Evolutionary conservation across 2,329 filamentous ascomycete genomes (phyloP).

Genomic region (Tolypocladium paradoxum): DNA sequence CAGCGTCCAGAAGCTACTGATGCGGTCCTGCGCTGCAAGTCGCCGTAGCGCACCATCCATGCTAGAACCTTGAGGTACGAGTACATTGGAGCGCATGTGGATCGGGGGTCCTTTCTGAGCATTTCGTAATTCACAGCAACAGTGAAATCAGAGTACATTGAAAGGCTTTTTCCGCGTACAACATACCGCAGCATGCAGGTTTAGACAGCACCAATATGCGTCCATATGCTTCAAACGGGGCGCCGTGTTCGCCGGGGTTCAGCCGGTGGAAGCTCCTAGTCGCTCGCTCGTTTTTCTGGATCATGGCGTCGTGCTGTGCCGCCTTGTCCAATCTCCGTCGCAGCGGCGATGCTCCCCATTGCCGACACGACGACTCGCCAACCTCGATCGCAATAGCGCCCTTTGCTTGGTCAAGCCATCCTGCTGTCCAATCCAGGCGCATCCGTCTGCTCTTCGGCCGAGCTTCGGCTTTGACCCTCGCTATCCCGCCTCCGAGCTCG

Average conservation of each 20-base stretch:
- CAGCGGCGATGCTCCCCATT: conserved; percentile 21
- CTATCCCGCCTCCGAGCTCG: not conserved
- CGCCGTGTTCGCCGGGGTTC: too few species aligned
- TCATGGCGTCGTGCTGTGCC: conserved; percentile 19
- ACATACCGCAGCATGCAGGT: too few species aligned
- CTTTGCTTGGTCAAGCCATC: not conserved
- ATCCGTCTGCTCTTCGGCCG: conserved; percentile 1
- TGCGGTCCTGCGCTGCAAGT: not conserved
- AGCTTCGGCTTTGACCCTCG: not conserved
- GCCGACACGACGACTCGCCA: conserved; percentile 9
- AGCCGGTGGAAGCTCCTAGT: conserved; percentile 21
- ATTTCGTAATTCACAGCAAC: too few species aligned
- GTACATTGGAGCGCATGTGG: too few species aligned
- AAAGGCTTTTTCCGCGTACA: not conserved
- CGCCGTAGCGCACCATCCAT: not conserved
- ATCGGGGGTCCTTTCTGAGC: too few species aligned
- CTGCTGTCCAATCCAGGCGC: not conserved
- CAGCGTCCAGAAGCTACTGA: not conserved
- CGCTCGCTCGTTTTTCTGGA: conserved; percentile 12
- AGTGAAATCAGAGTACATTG: too few species aligned
- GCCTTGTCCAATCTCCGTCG: conserved; percentile 20
- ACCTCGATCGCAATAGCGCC: conserved; percentile 2
- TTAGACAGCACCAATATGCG: too few species aligned
- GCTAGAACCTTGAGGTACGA: too few species aligned
- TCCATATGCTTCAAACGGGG: not conserved